Evolutionary conservation across 768 basidiomycete species (phyloP), one percentile per base, ranked within the genome.

Genomic region (Termitomyces titanicus): DNA sequence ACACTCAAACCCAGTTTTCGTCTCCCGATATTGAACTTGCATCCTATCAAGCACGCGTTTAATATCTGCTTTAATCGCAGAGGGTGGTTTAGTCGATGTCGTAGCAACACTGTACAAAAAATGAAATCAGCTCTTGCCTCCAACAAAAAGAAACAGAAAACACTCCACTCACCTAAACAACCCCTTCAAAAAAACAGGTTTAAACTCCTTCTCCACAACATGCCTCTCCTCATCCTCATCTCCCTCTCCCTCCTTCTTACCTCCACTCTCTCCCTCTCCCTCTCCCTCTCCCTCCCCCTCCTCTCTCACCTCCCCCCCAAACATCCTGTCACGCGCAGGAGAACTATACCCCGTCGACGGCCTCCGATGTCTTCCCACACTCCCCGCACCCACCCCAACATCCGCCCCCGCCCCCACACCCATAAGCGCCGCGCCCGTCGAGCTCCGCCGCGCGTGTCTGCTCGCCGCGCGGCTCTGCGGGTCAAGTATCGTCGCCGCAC

Each of bases 151-250:
- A 11, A 13, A 12, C 51, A 13, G 35, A 55, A 33, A 52, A 40
- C 48, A 34, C 49, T 62, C 35, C 51, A 72, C 79, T 61, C 58
- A 92, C 87, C 92, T 94, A 75, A 99, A 98, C 47, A 99, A 67
- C 6, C 97, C 97, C 72, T 98, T 99, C 65, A 98, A 73, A 72
- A 92, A 96, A 44, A 98, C 85, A 1, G 97, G 92, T 74, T 98
- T 98, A 65, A 92, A 88, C 54, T 92, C 89, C 71, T 85, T 86
- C 61, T 86, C 85, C n/a, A n/a, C n/a, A n/a, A n/a, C n/a, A n/a
- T n/a, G n/a, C 29, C 61, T 70, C 61, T 79, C 73, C n/a, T 77
- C 68, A 55, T 81, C 80, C 50, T 76, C 73, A 58, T 79, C 75
- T 49, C 68, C 69, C 56, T 72, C 75, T 57, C 80, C 83, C 13